Evolutionary conservation across 805 yeast genomes (phyloP).

Genomic region (Pichia rugopelliculosa): DNA sequence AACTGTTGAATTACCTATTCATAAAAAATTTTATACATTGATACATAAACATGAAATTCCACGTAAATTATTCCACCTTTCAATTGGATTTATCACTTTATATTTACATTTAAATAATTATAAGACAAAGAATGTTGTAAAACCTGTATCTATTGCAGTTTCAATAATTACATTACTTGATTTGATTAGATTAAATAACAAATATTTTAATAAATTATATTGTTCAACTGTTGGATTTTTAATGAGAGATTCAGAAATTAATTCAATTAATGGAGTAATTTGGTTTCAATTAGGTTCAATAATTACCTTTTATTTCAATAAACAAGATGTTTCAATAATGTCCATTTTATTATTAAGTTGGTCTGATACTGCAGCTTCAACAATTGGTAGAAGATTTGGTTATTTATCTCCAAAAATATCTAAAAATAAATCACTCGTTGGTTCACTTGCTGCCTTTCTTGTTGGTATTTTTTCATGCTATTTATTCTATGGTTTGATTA

Average conservation of each 20-base stretch:
- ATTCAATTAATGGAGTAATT: constrained; percentile 72
- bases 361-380: constrained; percentile 97
- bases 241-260: constrained; percentile 77
- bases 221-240: constrained; percentile 67
- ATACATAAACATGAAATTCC: constrained; percentile 74
- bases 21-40: constrained; percentile 24
- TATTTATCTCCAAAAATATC: constrained; percentile 72
- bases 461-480: constrained; percentile 64
- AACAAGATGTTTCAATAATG: constrained; percentile 76
- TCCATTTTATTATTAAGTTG: constrained; percentile 79
- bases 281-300: constrained; percentile 80
- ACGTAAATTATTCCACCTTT: constrained; percentile 79
- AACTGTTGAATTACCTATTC: constrained; percentile 15
- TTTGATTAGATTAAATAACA: constrained; percentile 53
- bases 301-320: constrained; percentile 59
- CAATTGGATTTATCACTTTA: constrained; percentile 78
- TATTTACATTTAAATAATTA: constrained; percentile 61
- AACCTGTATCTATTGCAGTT: constrained; percentile 52
- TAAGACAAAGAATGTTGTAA: constrained; percentile 47
- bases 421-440: constrained; percentile 78
- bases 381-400: constrained; percentile 83
- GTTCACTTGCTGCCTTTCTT: constrained; percentile 77
- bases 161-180: constrained; percentile 55
- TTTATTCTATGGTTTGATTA: constrained; percentile 62
- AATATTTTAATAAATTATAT: constrained; percentile 57